These are phyloP conservation scores for Penstemon newberryi DNA, from an alignment of 257 asterid genomes.

Conservation along the genomic window DNA sequence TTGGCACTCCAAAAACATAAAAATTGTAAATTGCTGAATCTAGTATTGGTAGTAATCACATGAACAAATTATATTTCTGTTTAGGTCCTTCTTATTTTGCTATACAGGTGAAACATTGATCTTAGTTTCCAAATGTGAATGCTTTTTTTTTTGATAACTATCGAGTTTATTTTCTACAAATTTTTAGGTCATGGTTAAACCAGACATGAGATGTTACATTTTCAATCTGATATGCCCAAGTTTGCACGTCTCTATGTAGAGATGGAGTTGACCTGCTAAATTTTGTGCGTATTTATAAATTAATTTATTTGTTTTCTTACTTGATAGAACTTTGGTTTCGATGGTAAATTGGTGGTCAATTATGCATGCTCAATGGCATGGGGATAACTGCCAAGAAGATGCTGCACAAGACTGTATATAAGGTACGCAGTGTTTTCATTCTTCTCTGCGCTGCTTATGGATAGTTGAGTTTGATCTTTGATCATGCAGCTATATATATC, in stretches of 20 bases:
- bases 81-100: neutral
- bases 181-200: neutral
- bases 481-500: no score
- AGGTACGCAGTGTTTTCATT: conserved; percentile 12
- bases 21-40: no score
- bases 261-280: conserved; percentile 8
- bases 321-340: conserved; percentile 87
- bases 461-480: no score
- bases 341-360: conserved; percentile 89
- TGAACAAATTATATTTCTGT: neutral
- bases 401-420: conserved; percentile 23
- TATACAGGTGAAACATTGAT: neutral
- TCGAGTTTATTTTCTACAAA: neutral
- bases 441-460: no score
- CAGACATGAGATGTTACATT: conserved; percentile 3
- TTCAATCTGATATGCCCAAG: neutral
- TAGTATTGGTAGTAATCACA: conserved; percentile 9
- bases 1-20: no score
- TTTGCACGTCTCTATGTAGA: neutral
- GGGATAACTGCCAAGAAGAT: conserved; percentile 54
- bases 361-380: conserved; percentile 99
- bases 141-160: no score
- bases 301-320: neutral
- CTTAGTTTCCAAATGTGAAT: neutral
- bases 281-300: conserved; percentile 5